Percentiles rank a stretch among this genome's conserved stretches.
phyloP scores from a whole-genome alignment of 1,284 basidiomycete species.

The Melanopsichium pennsylvanicum region DNA sequence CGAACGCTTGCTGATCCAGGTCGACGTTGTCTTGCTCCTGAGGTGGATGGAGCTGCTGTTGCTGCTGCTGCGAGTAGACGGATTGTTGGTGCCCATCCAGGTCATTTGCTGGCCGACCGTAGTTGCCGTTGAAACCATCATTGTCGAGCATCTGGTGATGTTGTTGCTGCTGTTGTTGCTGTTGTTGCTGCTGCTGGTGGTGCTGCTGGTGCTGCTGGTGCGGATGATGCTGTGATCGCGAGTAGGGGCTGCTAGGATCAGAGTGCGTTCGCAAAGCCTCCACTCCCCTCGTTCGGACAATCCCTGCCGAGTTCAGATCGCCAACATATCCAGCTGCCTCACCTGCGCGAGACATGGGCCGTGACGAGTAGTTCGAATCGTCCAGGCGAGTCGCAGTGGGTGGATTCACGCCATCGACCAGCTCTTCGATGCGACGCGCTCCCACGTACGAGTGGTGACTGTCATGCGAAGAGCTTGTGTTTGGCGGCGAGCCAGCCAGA shows the following conservation, averaged over 20 bases:
- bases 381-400: slow-evolving; percentile 14
- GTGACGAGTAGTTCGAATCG: slow-evolving; percentile 18
- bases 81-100: slow-evolving; percentile 10
- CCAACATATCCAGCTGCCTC: slow-evolving; percentile 22
- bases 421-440: slow-evolving; percentile 17
- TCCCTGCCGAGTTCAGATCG: slow-evolving; percentile 26
- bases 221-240: slow-evolving; percentile 6
- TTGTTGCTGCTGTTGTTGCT: slow-evolving; percentile 7
- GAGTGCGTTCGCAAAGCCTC: slow-evolving; percentile 17
- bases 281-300: slow-evolving; percentile 11
- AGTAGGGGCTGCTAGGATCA: slow-evolving; percentile 26
- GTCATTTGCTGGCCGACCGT: slow-evolving; percentile 4
- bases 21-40: slow-evolving; percentile 5
- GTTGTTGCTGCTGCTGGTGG: slow-evolving; percentile 1
- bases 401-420: slow-evolving; percentile 15
- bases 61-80: slow-evolving; percentile 19
- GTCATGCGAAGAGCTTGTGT: slow-evolving; percentile 38
- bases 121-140: slow-evolving; percentile 1
- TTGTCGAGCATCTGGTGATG: slow-evolving; percentile 1
- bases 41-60: neutral
- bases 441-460: slow-evolving; percentile 32
- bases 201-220: slow-evolving; percentile 8
- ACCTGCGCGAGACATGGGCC: slow-evolving; percentile 27
- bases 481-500: slow-evolving; percentile 27
- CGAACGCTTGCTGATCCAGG: slow-evolving; percentile 16